Evolutionary conservation across 768 basidiomycete genomes (phyloP), one percentile per base, ranked within the genome.

Genomic region (Psilocybe azurescens): DNA sequence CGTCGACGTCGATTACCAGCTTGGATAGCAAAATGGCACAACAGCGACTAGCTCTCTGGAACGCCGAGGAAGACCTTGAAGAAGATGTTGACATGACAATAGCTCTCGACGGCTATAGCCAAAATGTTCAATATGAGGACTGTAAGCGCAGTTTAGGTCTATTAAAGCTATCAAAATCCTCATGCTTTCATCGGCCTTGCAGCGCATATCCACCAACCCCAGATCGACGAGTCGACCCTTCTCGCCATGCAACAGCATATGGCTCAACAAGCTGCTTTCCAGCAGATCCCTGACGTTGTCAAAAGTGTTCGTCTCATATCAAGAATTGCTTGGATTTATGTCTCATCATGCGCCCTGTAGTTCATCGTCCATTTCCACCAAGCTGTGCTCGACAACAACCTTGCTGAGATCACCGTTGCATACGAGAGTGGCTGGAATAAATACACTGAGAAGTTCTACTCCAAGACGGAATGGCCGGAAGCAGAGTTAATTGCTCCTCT

Each of bases 361-460:
- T 99, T 98, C 79, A 91, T 99, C 70, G 87, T 97, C 5, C 93
- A 94, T 69, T 97, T 99, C 75, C 93, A 97, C 72, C 88, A 97
- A 83, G 91, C 95, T 20, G 93, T 98, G 38, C 80, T 91, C 54
- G 88, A 94, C 48, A 95, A 96, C 74, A 97, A 98, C 76, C 84
- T 97, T 2, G 80, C 88, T 4, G 92, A 95, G 69, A 97, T 99
- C 67, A 94, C 93, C 4, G 83, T 90, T 20, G 94, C 95, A 55
- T 99, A 99, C 72, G 96, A 98, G 79, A 94, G 90, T 54, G 95
- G 95, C 5, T 99, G 96, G 96, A 97, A 95, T 77, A 89, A 92
- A 64, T 88, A 96, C 72, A 97, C 97, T 0, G 94, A 97, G 80
- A 95, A 96, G 79, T 95, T 91, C 80, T 99, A 97, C 70, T 75